Percentiles rank a stretch among this genome's conserved stretches.
phyloP scores from a whole-genome alignment of 805 yeast species.

The Saturnispora dispora region DNA sequence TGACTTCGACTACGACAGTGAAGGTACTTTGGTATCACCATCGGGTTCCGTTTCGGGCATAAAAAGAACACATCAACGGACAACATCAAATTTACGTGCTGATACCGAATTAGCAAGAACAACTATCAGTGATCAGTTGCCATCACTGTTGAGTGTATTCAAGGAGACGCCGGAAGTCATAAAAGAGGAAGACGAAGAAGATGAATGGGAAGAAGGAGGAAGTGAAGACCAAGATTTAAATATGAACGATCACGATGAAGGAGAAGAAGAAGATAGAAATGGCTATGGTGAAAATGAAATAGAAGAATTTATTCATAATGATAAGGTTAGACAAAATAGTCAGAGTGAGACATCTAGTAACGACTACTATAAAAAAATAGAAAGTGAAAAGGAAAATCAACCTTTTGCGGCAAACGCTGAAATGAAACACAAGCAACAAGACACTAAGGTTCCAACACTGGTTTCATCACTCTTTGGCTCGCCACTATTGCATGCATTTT shows the following conservation, averaged over 20 bases:
- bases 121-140: conserved; percentile 54
- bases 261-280: not conserved
- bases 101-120: conserved; percentile 25
- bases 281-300: not conserved
- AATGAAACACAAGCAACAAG: not conserved
- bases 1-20: conserved; percentile 7
- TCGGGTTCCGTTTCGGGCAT: not conserved
- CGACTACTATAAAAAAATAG: not conserved
- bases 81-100: conserved; percentile 1
- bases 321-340: not conserved
- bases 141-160: conserved; percentile 59
- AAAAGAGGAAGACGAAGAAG: conserved; percentile 1
- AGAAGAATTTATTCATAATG: not conserved
- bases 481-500: conserved; percentile 16
- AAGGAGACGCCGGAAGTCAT: conserved; percentile 43
- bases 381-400: not conserved
- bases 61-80: conserved; percentile 2
- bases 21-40: conserved; percentile 6
- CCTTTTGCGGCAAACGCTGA: not conserved
- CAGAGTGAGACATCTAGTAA: not conserved
- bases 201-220: conserved; percentile 23
- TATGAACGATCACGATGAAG: not conserved
- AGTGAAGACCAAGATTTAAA: conserved; percentile 30
- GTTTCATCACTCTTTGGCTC: conserved; percentile 9
- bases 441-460: not conserved